phyloP scores from a whole-genome alignment of 108 stramenopile species.

The Discostella stelligeroides region DNA sequence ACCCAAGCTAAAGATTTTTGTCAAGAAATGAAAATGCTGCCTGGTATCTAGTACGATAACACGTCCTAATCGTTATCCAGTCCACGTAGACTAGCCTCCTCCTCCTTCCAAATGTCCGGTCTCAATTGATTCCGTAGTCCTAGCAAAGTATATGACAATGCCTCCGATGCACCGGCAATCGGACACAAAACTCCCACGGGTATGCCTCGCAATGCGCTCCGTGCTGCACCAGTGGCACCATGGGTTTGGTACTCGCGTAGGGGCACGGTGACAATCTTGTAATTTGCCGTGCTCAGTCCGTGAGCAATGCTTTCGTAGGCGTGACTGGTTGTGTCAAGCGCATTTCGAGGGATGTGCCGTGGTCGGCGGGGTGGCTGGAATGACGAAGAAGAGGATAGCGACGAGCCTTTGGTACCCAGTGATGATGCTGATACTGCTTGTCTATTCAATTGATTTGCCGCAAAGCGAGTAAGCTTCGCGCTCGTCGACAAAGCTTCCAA shows the following conservation, averaged over 20 bases:
- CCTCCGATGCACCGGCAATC: slow-evolving; percentile 78
- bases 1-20: too few relatives aligned
- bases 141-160: slow-evolving; percentile 75
- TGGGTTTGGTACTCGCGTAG: slow-evolving; percentile 68
- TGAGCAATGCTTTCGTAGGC: slow-evolving; percentile 66
- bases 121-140: slow-evolving; percentile 82
- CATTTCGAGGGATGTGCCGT: slow-evolving; percentile 44
- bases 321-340: slow-evolving; percentile 58
- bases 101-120: slow-evolving; percentile 82
- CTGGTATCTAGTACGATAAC: background rate
- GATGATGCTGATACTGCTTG: slow-evolving; percentile 19
- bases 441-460: slow-evolving; percentile 54
- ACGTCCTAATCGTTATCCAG: slow-evolving; percentile 3
- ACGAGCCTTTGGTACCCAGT: slow-evolving; percentile 25
- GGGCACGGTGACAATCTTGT: slow-evolving; percentile 77
- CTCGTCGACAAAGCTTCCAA: slow-evolving; percentile 71
- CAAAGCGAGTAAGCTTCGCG: slow-evolving; percentile 65
- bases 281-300: slow-evolving; percentile 80
- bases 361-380: slow-evolving; percentile 58
- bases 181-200: slow-evolving; percentile 79
- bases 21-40: too few relatives aligned
- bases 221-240: slow-evolving; percentile 66
- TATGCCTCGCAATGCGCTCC: slow-evolving; percentile 71
- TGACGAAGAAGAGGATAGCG: too few relatives aligned
- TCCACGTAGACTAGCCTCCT: slow-evolving; percentile 51